These are phyloP conservation scores for Candida ovalis DNA, from an alignment of 805 yeast genomes.

Conservation along the genomic window DNA sequence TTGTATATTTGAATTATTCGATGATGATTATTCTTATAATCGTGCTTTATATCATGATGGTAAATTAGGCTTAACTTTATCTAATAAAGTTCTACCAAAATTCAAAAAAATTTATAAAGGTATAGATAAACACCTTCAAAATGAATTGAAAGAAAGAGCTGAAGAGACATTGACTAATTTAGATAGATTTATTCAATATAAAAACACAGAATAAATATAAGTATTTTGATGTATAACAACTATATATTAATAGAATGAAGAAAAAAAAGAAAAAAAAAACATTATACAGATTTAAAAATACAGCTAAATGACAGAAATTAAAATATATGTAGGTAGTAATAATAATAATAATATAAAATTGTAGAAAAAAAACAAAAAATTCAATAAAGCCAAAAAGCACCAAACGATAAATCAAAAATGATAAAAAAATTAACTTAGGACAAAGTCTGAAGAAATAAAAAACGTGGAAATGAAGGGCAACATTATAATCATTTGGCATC, in stretches of 20 bases:
- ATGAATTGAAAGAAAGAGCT: slow-evolving; percentile 55
- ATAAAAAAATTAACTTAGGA: neutral
- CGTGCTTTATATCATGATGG: slow-evolving; percentile 58
- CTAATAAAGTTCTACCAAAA: slow-evolving; percentile 37
- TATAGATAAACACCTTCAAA: slow-evolving; percentile 61
- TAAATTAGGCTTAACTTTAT: slow-evolving; percentile 41
- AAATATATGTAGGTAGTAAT: too few species aligned
- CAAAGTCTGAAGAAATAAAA: too few species aligned
- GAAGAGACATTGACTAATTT: slow-evolving; percentile 67
- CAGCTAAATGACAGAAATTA: neutral
- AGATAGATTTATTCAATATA: slow-evolving; percentile 75
- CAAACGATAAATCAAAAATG: too few species aligned
- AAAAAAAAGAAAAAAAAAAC: neutral
- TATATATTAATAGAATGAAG: neutral
- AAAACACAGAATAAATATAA: slow-evolving; percentile 39
- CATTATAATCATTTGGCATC: slow-evolving; percentile 27
- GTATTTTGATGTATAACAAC: neutral
- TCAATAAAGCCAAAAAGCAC: neutral
- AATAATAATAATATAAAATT: neutral
- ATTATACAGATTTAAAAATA: slow-evolving; percentile 3
- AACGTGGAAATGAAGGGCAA: too few species aligned
- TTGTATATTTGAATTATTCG: slow-evolving; percentile 71
- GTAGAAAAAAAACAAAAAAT: neutral
- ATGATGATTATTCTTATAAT: slow-evolving; percentile 74
- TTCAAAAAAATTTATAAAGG: slow-evolving; percentile 53